Percentiles rank a stretch among this genome's conserved stretches.
These are phyloP conservation scores for Truncatella angustata DNA, from an alignment of 2,329 filamentous ascomycete species.

Conservation along the genomic window DNA sequence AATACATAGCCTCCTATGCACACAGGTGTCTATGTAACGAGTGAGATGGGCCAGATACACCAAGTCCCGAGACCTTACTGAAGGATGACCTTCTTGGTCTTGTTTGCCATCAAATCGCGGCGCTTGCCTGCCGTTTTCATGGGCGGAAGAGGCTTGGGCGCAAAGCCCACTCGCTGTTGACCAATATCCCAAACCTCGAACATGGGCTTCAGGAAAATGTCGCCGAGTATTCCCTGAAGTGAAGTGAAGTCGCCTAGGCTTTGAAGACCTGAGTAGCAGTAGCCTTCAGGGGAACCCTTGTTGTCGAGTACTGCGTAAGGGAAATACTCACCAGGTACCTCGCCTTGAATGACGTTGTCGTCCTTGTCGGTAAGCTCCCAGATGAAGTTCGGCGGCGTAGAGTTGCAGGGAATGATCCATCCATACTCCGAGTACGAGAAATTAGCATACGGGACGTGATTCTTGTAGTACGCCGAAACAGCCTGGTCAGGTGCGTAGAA, in stretches of 20 bases:
- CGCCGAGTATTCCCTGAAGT: slow-evolving; percentile 68
- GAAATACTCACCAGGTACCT: slow-evolving; percentile 53
- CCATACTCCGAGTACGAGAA: slow-evolving; percentile 45
- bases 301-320: slow-evolving; percentile 51
- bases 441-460: slow-evolving; percentile 47
- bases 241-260: slow-evolving; percentile 42
- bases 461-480: slow-evolving; percentile 58
- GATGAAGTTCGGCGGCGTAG: slow-evolving; percentile 54
- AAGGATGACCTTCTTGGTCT: slow-evolving; percentile 8
- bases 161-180: slow-evolving; percentile 44
- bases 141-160: slow-evolving; percentile 30
- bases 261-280: slow-evolving; percentile 78
- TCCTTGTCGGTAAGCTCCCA: slow-evolving; percentile 49
- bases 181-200: slow-evolving; percentile 69
- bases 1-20: not conserved
- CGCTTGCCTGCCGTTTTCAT: not conserved
- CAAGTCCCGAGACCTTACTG: not conserved
- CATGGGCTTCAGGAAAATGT: slow-evolving; percentile 75
- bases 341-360: slow-evolving; percentile 43
- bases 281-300: slow-evolving; percentile 26
- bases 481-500: slow-evolving; percentile 58
- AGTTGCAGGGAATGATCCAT: slow-evolving; percentile 57
- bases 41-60: no score
- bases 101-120: not conserved
- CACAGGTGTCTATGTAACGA: no score